phyloP scores from a whole-genome alignment of 805 yeast genomes.

The Starmerella stellata region DNA sequence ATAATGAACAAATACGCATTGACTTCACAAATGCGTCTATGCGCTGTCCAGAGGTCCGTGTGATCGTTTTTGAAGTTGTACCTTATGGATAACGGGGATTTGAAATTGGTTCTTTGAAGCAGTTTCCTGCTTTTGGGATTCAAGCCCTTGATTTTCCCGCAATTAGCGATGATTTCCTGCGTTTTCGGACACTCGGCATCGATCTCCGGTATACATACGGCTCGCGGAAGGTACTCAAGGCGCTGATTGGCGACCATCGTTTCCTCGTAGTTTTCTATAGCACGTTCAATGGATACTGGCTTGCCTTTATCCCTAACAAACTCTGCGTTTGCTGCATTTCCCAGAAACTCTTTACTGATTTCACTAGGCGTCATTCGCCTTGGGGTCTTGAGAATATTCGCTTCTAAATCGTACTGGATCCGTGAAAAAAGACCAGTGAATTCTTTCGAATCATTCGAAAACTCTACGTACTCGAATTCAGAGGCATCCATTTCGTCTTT shows the following conservation, averaged over 20 bases:
- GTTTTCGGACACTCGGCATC: background rate
- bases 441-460: too few relatives aligned
- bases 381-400: too few relatives aligned
- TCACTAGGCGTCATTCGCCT: too few relatives aligned
- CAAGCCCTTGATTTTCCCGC: background rate
- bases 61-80: background rate
- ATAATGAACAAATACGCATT: constrained; percentile 4
- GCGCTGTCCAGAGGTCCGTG: background rate
- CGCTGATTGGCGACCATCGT: background rate
- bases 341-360: too few relatives aligned
- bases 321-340: too few relatives aligned
- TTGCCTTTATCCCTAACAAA: too few relatives aligned
- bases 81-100: constrained; percentile 4
- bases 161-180: background rate
- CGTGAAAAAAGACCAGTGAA: too few relatives aligned
- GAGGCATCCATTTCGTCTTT: too few relatives aligned
- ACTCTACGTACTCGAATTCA: too few relatives aligned
- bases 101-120: constrained; percentile 9
- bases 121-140: background rate
- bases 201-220: background rate
- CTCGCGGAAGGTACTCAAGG: background rate
- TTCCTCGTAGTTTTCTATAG: too few relatives aligned
- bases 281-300: too few relatives aligned
- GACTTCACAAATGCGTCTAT: constrained; percentile 11
- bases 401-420: too few relatives aligned